These are phyloP conservation scores for Blastocystis sp. DNA, from an alignment of 352 stramenopile species.

Conservation along the genomic window DNA sequence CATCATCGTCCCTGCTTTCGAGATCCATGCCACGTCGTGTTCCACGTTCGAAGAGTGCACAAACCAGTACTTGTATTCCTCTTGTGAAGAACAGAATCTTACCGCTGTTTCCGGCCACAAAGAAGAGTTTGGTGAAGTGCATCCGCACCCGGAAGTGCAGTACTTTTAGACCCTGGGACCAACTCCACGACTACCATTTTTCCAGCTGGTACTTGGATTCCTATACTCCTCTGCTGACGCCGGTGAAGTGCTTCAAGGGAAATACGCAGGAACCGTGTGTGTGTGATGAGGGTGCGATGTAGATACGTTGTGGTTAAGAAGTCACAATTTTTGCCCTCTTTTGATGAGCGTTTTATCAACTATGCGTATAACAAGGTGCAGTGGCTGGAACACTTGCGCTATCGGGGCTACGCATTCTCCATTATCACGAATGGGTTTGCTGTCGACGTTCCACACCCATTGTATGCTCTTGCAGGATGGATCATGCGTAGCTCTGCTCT, in stretches of 20 bases:
- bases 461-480: background rate
- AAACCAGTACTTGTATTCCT: background rate
- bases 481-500: conserved; percentile 1
- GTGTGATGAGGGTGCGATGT: background rate
- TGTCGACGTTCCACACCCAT: conserved; percentile 63
- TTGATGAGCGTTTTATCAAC: conserved; percentile 62
- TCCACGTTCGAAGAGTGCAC: background rate
- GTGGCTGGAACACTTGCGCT: conserved; percentile 62
- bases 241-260: conserved; percentile 40
- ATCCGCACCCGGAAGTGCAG: background rate
- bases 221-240: background rate
- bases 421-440: conserved; percentile 61
- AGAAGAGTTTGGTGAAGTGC: background rate
- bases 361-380: conserved; percentile 65
- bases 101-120: background rate
- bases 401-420: conserved; percentile 60
- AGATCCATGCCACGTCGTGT: background rate
- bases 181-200: conserved; percentile 52
- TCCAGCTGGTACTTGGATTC: background rate
- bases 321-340: conserved; percentile 55
- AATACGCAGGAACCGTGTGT: conserved; percentile 62
- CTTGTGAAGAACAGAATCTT: background rate
- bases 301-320: conserved; percentile 62
- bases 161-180: conserved; percentile 13
- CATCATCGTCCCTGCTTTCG: conserved; percentile 53